Percentiles rank a stretch among this genome's conserved stretches.
phyloP scores from a whole-genome alignment of 2,329 filamentous ascomycete species.

The Seiridium cupressi region DNA sequence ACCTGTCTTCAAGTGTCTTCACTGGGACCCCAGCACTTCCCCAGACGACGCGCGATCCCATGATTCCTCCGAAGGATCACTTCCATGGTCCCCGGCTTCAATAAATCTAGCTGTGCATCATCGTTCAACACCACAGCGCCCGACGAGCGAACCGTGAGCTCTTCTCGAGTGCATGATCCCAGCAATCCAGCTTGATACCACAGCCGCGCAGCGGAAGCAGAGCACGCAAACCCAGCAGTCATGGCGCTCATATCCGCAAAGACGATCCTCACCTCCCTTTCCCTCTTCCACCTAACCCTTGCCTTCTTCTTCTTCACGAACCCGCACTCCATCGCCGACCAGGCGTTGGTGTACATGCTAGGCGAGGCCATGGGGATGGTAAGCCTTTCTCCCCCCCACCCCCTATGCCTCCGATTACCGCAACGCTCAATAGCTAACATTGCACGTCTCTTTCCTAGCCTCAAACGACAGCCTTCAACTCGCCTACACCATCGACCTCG shows the following conservation, averaged over 20 bases:
- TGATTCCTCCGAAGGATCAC: no score
- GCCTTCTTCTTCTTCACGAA: slow-evolving; percentile 80
- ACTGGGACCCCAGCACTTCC: no score
- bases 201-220: no score
- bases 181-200: no score
- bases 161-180: no score
- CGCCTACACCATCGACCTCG: slow-evolving; percentile 67
- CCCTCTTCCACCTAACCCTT: slow-evolving; percentile 80
- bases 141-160: no score
- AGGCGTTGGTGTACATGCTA: slow-evolving; percentile 76
- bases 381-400: slow-evolving; percentile 24
- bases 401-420: not conserved
- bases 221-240: slow-evolving; percentile 16
- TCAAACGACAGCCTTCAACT: slow-evolving; percentile 64
- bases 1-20: no score
- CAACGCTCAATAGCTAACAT: no score
- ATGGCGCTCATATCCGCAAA: slow-evolving; percentile 83
- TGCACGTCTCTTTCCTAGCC: slow-evolving; percentile 44
- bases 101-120: no score
- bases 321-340: slow-evolving; percentile 71
- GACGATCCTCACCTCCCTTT: slow-evolving; percentile 77
- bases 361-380: slow-evolving; percentile 84
- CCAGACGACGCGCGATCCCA: no score
- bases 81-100: no score
- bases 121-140: no score